phyloP scores from a whole-genome alignment of 768 basidiomycete species.

The Suillus decipiens region DNA sequence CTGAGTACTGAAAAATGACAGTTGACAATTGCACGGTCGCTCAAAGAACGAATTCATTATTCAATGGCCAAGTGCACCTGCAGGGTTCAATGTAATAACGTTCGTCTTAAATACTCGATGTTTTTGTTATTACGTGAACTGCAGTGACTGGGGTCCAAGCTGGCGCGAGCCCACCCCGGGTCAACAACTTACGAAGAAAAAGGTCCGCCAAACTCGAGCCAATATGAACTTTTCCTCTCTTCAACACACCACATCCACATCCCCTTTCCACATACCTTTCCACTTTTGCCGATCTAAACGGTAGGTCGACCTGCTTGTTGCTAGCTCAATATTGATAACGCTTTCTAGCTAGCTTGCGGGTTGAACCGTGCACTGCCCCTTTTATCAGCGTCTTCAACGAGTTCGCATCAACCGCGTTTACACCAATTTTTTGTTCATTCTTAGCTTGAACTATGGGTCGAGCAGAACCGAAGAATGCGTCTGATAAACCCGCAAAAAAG shows the following conservation, averaged over 20 bases:
- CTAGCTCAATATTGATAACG: constrained; percentile 8
- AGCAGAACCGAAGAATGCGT: constrained; percentile 38
- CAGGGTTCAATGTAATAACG: not conserved
- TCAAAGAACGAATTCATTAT: not conserved
- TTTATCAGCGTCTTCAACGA: constrained; percentile 31
- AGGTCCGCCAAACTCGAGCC: constrained; percentile 56
- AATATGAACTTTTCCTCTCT: constrained; percentile 51
- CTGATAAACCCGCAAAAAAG: constrained; percentile 58
- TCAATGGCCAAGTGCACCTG: not conserved
- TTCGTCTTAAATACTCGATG: not conserved
- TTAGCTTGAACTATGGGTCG: constrained; percentile 41
- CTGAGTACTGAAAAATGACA: not conserved
- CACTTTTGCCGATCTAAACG: constrained; percentile 15
- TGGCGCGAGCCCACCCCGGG: constrained; percentile 21
- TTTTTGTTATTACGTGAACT: constrained; percentile 20
- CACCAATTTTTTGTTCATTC: constrained; percentile 4
- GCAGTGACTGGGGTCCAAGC: constrained; percentile 28
- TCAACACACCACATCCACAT: constrained; percentile 39
- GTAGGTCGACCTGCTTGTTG: constrained; percentile 11
- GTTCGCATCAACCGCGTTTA: constrained; percentile 17
- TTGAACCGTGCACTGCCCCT: constrained; percentile 27
- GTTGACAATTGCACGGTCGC: not conserved
- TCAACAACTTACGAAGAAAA: constrained; percentile 36
- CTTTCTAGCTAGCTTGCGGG: constrained; percentile 10
- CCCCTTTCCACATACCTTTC: constrained; percentile 14